These are phyloP conservation scores for Penicillium waksmanii DNA, from an alignment of 495 filamentous ascomycete genomes.

Conservation along the genomic window DNA sequence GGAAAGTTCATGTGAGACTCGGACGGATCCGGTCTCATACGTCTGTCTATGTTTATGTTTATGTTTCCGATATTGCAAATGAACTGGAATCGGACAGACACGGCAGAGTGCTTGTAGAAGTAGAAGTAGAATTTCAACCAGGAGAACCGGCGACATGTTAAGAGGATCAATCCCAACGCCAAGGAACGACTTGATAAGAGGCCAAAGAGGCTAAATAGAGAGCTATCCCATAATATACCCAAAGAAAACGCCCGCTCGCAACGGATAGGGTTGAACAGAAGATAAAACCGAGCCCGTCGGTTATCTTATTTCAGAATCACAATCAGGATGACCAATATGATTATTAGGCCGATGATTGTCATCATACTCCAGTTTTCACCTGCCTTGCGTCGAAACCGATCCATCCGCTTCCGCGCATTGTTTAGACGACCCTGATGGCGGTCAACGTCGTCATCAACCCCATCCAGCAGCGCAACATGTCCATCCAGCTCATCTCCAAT, in stretches of 20 bases:
- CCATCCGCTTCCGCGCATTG: slow-evolving; percentile 70
- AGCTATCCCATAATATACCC: slow-evolving; percentile 10
- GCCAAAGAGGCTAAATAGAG: slow-evolving; percentile 9
- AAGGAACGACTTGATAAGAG: slow-evolving; percentile 8
- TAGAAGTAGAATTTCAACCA: slow-evolving; percentile 11
- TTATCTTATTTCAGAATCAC: slow-evolving; percentile 68
- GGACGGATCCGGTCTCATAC: background rate
- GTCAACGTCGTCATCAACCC: slow-evolving; percentile 80
- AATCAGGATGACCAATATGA: slow-evolving; percentile 78
- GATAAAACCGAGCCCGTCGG: background rate
- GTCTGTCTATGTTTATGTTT: background rate
- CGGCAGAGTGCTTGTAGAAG: slow-evolving; percentile 5
- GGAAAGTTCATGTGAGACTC: background rate
- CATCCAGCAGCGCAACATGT: slow-evolving; percentile 86
- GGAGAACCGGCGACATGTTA: slow-evolving; percentile 4
- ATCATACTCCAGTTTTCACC: slow-evolving; percentile 81
- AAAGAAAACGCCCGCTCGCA: slow-evolving; percentile 34
- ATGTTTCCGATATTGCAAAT: background rate
- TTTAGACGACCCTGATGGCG: slow-evolving; percentile 76
- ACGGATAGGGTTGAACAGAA: slow-evolving; percentile 11
- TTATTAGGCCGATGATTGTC: slow-evolving; percentile 74
- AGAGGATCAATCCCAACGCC: slow-evolving; percentile 21
- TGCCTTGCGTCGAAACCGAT: slow-evolving; percentile 69
- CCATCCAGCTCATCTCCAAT: slow-evolving; percentile 95
- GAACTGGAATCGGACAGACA: background rate